These are phyloP conservation scores for Candida silvicultrix DNA, from an alignment of 805 yeast genomes.

Conservation along the genomic window DNA sequence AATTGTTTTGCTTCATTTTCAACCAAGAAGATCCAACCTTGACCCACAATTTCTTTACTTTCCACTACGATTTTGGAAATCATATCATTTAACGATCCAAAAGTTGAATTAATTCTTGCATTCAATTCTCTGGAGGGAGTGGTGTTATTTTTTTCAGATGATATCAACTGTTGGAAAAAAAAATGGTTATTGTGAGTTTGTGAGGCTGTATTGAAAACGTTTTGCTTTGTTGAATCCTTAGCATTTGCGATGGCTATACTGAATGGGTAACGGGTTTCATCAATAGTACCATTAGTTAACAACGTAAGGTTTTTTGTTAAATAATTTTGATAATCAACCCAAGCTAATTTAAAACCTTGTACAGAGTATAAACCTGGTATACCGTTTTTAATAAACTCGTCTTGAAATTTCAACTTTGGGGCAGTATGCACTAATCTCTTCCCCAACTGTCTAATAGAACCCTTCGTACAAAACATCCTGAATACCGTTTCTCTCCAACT, in stretches of 20 bases:
- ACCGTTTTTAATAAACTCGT: conserved; percentile 37
- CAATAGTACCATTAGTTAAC: conserved; percentile 70
- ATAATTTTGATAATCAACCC: conserved; percentile 75
- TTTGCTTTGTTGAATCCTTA: conserved; percentile 56
- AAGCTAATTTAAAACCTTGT: conserved; percentile 63
- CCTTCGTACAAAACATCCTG: conserved; percentile 1
- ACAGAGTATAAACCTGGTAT: conserved; percentile 60
- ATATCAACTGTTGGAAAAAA: conserved; percentile 58
- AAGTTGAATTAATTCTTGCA: conserved; percentile 29
- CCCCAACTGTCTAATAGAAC: neutral
- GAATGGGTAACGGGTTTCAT: conserved; percentile 71
- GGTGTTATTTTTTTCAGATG: conserved; percentile 16
- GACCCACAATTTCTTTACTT: conserved; percentile 29
- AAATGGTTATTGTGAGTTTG: conserved; percentile 91
- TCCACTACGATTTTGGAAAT: conserved; percentile 8
- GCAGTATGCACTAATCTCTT: conserved; percentile 48
- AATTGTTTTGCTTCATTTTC: conserved; percentile 59
- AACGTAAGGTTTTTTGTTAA: conserved; percentile 54
- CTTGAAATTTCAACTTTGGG: conserved; percentile 45
- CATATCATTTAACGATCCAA: conserved; percentile 25
- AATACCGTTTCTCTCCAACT: too few species aligned
- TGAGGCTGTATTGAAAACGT: conserved; percentile 81
- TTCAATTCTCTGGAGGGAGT: conserved; percentile 31
- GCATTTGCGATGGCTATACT: conserved; percentile 56
- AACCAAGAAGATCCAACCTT: conserved; percentile 77